These are phyloP conservation scores for Inga leiocalycina DNA, from an alignment of 306 rosid species.

Conservation along the genomic window DNA sequence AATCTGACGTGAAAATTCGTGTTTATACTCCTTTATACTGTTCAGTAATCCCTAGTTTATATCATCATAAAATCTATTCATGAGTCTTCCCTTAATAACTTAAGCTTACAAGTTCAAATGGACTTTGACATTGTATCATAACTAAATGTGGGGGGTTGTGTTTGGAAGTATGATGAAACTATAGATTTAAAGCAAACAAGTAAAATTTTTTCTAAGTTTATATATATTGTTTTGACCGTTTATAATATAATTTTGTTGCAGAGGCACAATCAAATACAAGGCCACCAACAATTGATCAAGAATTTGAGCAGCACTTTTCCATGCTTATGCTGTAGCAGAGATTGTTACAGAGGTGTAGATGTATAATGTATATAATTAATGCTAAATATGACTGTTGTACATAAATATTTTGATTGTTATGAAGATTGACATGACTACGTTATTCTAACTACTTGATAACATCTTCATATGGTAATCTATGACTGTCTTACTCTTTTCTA, in stretches of 20 bases:
- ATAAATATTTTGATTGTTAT: conserved; percentile 7
- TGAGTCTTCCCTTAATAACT: not conserved
- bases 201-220: not conserved
- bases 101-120: not conserved
- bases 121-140: not conserved
- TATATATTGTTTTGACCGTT: not conserved
- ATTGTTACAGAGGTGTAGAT: conserved; percentile 27
- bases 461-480: conserved; percentile 5
- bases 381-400: conserved; percentile 5
- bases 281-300: conserved; percentile 91
- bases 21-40: not conserved
- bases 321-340: conserved; percentile 69
- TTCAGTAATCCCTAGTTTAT: not conserved
- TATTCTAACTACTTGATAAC: conserved; percentile 18
- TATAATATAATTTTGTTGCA: conserved; percentile 45
- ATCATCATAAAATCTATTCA: not conserved
- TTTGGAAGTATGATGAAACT: not conserved
- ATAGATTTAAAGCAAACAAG: not conserved
- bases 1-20: conserved; percentile 7
- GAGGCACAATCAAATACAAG: conserved; percentile 61
- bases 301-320: conserved; percentile 91
- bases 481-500: not conserved
- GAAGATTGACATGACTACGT: conserved; percentile 19
- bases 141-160: not conserved
- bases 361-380: conserved; percentile 18